Evolutionary conservation across 1,139 yeast genomes (phyloP).

Genomic region (Kurtzmaniella quercitrusa): DNA sequence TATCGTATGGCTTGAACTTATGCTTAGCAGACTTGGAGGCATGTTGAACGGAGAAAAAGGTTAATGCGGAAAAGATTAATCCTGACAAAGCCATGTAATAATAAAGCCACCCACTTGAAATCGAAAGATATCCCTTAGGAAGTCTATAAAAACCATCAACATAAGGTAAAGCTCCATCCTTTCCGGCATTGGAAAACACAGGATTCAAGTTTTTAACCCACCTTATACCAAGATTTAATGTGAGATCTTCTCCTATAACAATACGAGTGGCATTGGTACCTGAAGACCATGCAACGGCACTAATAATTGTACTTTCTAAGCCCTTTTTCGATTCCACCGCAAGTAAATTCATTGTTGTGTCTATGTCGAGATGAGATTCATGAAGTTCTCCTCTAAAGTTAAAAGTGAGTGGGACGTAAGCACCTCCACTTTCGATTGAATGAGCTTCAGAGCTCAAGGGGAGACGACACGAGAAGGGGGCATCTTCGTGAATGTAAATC

Average conservation of each 20-base stretch:
- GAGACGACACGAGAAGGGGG: conserved; percentile 67
- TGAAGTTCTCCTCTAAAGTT: conserved; percentile 66
- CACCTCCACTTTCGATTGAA: conserved; percentile 45
- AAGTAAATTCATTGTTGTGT: conserved; percentile 52
- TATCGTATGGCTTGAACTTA: conserved; percentile 22
- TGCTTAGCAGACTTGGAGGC: conserved; percentile 10
- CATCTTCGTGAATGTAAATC: conserved; percentile 72
- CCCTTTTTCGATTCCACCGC: conserved; percentile 32
- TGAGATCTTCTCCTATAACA: conserved; percentile 62
- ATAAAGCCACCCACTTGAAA: conserved; percentile 4
- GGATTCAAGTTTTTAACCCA: conserved; percentile 45
- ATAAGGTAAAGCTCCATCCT: conserved; percentile 28
- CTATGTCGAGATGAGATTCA: conserved; percentile 69
- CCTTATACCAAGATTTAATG: conserved; percentile 54
- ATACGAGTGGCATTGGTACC: conserved; percentile 58
- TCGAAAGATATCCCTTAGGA: conserved; percentile 17
- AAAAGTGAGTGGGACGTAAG: conserved; percentile 58
- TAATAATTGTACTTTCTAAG: conserved; percentile 39
- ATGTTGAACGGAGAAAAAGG: not conserved
- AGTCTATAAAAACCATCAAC: conserved; percentile 42
- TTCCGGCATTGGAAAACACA: conserved; percentile 14
- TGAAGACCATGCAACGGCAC: conserved; percentile 61
- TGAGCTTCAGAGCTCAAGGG: conserved; percentile 46
- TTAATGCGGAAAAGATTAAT: not conserved
- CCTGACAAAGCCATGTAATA: conserved; percentile 1